Base-by-base conservation (phyloP, 306 rosid genomes). In the Sicyos baderoa region DNA sequence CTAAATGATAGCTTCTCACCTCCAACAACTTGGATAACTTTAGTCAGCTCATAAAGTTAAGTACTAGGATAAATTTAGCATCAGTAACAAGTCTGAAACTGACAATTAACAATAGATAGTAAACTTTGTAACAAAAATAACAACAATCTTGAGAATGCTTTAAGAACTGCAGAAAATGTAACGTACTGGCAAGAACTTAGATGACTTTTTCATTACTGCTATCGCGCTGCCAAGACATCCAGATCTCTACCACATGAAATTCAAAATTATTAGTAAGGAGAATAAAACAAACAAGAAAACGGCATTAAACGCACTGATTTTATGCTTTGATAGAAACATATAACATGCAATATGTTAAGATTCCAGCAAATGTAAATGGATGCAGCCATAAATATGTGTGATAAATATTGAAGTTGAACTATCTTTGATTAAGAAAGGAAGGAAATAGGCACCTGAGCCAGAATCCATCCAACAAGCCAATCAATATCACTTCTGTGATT, bases 391-490 rank as follows among this genome's bases (percentile, higher is more conserved):
- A 8, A 50, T 37, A 14, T 53, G 67, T 23, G 50, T 40, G 19
- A n/a, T 15, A 50, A 4, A 49, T 19, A 58, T 4, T 47, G 21
- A 42, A n/a, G 17, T 68, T 45, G 57, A 58, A 47, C 32, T 53
- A 55, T 66, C 74, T 61, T 40, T 22, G 72, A 73, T 45, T 76
- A 57, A 58, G 40, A 40, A 48, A 37, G 64, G 50, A 62, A 27
- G 62, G 54, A 77, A 73, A 67, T 19, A 69, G 63, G 82, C 80
- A 91, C 97, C 97, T 89, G 88, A 77, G 96, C 92, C 74, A 87
- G 74, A 73, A 87, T 79, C 97, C 96, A 89, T 79, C 92, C 95
- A 82, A 89, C 88, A 72, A 91, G 96, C 97, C 97, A 91, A 78
- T 91, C 96, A 72, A 89, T 89, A 54, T 89, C 97, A 80, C 97